These are phyloP conservation scores for Suillus alpinus DNA, from an alignment of 768 basidiomycete species.

Conservation along the genomic window DNA sequence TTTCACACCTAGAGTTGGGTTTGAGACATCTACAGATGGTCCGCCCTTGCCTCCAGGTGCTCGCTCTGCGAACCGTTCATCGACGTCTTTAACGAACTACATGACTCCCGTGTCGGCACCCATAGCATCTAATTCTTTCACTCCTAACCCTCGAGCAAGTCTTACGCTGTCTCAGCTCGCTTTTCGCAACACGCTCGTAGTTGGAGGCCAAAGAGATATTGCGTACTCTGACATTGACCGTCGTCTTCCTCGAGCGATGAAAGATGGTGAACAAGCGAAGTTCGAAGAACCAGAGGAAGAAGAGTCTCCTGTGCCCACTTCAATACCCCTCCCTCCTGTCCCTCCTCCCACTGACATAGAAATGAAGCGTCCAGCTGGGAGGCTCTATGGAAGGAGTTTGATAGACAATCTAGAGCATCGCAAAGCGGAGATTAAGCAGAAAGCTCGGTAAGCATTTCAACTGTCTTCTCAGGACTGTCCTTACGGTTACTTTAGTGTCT, in stretches of 20 bases:
- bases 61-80: conserved; percentile 51
- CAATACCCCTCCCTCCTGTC: conserved; percentile 29
- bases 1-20: conserved; percentile 49
- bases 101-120: conserved; percentile 35
- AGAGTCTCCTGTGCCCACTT: conserved; percentile 30
- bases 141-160: conserved; percentile 71
- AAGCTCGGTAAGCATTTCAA: conserved; percentile 63
- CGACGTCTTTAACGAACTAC: conserved; percentile 32
- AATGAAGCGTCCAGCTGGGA: conserved; percentile 64
- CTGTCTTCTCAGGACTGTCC: background rate
- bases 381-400: conserved; percentile 81
- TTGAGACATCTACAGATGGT: conserved; percentile 64
- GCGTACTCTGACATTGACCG: conserved; percentile 59
- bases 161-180: conserved; percentile 79
- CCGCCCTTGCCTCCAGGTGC: conserved; percentile 78
- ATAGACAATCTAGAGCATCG: conserved; percentile 87
- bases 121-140: conserved; percentile 62
- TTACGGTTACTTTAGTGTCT: conserved; percentile 52
- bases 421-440: conserved; percentile 78
- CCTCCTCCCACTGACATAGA: conserved; percentile 31
- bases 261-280: conserved; percentile 77
- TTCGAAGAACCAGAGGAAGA: conserved; percentile 40
- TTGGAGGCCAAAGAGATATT: conserved; percentile 64
- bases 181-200: conserved; percentile 76
- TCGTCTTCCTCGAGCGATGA: conserved; percentile 64